Conservation (phyloP, 1,284 basidiomycete genomes). For the Filobasidium uniguttulatum region DNA sequence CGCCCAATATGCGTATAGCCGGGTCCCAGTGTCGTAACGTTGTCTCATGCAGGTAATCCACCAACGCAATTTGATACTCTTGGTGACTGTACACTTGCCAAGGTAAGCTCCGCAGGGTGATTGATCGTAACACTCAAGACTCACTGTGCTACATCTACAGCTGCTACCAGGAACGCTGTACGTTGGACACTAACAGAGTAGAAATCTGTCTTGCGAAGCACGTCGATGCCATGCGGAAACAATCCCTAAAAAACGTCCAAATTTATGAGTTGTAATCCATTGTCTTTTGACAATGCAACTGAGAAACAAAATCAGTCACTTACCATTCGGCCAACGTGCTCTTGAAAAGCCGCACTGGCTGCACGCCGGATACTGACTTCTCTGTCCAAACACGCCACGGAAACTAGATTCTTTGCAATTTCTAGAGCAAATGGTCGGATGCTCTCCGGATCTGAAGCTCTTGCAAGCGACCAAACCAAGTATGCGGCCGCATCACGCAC, state of each 20-base stretch:
- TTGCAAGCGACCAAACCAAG: constrained; percentile 84
- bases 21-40: constrained; percentile 83
- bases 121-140: constrained; percentile 27
- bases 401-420: constrained; percentile 58
- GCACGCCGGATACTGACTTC: constrained; percentile 93
- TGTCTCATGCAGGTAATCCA: constrained; percentile 61
- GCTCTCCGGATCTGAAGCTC: constrained; percentile 51
- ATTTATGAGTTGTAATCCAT: neutral
- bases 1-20: constrained; percentile 64
- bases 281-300: too few species aligned
- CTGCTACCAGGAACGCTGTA: constrained; percentile 69
- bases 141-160: constrained; percentile 70
- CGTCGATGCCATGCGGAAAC: constrained; percentile 87
- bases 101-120: neutral
- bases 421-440: constrained; percentile 50
- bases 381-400: constrained; percentile 75
- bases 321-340: constrained; percentile 86
- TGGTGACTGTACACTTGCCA: constrained; percentile 27
- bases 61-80: constrained; percentile 57
- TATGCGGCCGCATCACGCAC: constrained; percentile 93
- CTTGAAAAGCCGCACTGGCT: constrained; percentile 94
- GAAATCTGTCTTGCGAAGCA: constrained; percentile 83
- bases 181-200: constrained; percentile 76
- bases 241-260: constrained; percentile 45
- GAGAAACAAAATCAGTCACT: constrained; percentile 22